Evolutionary conservation across 176 grass and related monocot genomes (phyloP).

Genomic region (Coix lacrymajobi): DNA sequence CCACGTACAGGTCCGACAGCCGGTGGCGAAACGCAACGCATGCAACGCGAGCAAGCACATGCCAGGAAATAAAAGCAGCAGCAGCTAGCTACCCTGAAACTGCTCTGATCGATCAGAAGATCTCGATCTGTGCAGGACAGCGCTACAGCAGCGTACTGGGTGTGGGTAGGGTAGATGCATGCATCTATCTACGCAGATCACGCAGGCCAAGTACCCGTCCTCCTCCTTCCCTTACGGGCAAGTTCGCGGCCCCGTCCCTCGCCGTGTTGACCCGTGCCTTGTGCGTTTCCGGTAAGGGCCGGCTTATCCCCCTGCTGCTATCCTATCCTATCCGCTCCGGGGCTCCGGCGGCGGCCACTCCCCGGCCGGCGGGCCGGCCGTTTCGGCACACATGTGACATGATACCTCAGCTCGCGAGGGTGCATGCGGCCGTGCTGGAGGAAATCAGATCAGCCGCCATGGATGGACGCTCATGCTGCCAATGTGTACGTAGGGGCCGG

Average conservation of each 20-base stretch:
- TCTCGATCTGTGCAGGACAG: too few species aligned
- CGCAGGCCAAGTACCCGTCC: background rate
- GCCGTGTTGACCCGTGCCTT: slow-evolving; percentile 10
- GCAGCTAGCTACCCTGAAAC: too few species aligned
- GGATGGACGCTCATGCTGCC: slow-evolving; percentile 20
- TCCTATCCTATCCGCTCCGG: background rate
- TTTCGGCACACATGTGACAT: too few species aligned
- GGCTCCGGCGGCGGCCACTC: too few species aligned
- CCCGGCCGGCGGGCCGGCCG: too few species aligned
- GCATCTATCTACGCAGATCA: background rate
- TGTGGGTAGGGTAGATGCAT: background rate
- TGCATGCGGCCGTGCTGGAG: background rate
- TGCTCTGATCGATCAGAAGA: too few species aligned
- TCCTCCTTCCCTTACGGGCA: background rate
- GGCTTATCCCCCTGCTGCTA: slow-evolving; percentile 1
- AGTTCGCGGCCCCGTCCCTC: background rate
- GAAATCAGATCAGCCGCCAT: background rate
- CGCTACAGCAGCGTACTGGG: too few species aligned
- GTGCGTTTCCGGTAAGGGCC: slow-evolving; percentile 34
- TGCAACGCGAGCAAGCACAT: background rate
- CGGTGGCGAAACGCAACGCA: background rate
- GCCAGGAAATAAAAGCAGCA: background rate
- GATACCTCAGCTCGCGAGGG: too few species aligned
- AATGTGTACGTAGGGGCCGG: background rate
- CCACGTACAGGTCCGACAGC: background rate